Conservation (phyloP, 129 eudicot genomes). For the Pittosporum tobira region DNA sequence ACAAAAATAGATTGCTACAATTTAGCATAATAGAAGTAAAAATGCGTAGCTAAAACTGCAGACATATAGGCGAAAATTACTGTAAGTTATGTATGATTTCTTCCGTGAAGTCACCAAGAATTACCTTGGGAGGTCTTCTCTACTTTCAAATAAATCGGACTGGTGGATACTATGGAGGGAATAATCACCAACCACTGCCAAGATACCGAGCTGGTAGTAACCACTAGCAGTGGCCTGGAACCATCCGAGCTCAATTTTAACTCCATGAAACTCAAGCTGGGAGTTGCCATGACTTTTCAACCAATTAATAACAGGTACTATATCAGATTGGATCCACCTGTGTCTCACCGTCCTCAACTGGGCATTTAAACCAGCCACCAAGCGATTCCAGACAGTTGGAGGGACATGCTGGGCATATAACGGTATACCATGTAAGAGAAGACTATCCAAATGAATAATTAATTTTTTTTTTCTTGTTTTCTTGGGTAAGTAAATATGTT, state of each 20-base stretch:
- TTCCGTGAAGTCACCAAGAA: background rate
- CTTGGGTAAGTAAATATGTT: no score
- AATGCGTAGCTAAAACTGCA: background rate
- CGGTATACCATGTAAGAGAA: slow-evolving; percentile 8
- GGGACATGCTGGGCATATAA: slow-evolving; percentile 64
- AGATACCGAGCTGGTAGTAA: slow-evolving; percentile 72
- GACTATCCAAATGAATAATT: background rate
- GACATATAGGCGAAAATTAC: slow-evolving; percentile 1
- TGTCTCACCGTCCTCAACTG: slow-evolving; percentile 70
- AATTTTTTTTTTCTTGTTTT: no score
- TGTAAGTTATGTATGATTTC: background rate
- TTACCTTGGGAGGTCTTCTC: slow-evolving; percentile 55
- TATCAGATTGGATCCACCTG: slow-evolving; percentile 54
- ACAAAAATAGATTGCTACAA: slow-evolving; percentile 9
- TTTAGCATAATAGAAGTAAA: background rate
- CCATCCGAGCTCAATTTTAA: slow-evolving; percentile 70
- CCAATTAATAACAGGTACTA: slow-evolving; percentile 66
- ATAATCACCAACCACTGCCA: slow-evolving; percentile 59
- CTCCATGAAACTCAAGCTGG: slow-evolving; percentile 83
- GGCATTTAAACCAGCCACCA: slow-evolving; percentile 82
- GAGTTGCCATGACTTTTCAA: slow-evolving; percentile 66
- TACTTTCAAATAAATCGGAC: slow-evolving; percentile 34
- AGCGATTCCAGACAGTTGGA: slow-evolving; percentile 69
- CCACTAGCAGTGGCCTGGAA: slow-evolving; percentile 89
- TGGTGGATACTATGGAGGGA: slow-evolving; percentile 31